Conservation (phyloP, 106 monocot species). For the Dendrobium nobile region DNA sequence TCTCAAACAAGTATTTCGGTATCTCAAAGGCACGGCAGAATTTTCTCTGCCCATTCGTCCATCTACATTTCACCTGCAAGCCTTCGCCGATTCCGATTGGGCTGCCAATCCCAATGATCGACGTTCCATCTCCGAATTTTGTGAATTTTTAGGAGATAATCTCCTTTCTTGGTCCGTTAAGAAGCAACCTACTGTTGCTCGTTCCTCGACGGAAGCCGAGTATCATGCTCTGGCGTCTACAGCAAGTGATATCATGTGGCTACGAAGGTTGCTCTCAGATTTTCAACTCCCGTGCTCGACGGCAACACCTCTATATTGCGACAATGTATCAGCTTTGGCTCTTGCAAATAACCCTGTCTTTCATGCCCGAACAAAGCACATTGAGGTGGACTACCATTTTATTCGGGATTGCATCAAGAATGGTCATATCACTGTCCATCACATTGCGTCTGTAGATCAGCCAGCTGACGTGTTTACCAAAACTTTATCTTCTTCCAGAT, state of each 20-base stretch:
- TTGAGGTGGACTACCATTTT: constrained; percentile 1
- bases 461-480: constrained; percentile 3
- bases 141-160: neutral
- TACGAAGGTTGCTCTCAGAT: neutral
- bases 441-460: neutral
- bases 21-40: neutral
- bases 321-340: neutral
- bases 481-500: neutral
- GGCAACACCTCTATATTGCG: neutral
- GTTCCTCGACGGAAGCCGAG: constrained; percentile 6
- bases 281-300: neutral
- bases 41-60: neutral
- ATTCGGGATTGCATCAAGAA: neutral
- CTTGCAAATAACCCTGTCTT: constrained; percentile 1
- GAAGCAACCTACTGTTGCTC: neutral
- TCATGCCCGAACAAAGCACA: constrained; percentile 1
- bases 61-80: neutral
- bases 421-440: neutral
- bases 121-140: neutral
- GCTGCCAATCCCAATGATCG: neutral
- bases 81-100: neutral
- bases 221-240: neutral
- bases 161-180: neutral
- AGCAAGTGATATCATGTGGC: neutral
- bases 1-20: neutral